Percentiles rank a stretch among this genome's conserved stretches.
Conservation (phyloP, 495 filamentous ascomycete genomes). For the Xylaria longipes region DNA sequence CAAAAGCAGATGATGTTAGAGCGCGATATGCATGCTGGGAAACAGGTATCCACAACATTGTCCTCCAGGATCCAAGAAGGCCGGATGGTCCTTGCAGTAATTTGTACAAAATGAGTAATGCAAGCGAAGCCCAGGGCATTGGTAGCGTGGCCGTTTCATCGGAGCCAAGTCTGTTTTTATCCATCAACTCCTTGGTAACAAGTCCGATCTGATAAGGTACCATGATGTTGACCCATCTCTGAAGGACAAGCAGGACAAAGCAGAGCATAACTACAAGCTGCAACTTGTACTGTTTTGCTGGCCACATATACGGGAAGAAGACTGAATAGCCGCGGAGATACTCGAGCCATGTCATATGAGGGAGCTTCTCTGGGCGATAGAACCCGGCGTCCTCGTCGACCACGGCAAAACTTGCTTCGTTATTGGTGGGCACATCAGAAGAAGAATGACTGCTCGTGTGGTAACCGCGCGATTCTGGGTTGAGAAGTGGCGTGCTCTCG, state of each 20-base stretch:
- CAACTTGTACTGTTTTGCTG: slow-evolving; percentile 65
- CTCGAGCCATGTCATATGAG: slow-evolving; percentile 72
- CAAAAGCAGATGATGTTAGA: slow-evolving; percentile 91
- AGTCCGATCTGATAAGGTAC: slow-evolving; percentile 77
- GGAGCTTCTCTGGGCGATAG: slow-evolving; percentile 56
- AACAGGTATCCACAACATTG: slow-evolving; percentile 91
- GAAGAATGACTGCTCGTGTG: slow-evolving; percentile 40
- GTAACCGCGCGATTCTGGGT: slow-evolving; percentile 40
- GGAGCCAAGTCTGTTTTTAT: slow-evolving; percentile 15
- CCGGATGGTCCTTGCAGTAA: slow-evolving; percentile 90
- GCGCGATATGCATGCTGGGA: slow-evolving; percentile 96
- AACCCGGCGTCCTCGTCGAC: slow-evolving; percentile 57
- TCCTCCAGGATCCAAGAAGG: slow-evolving; percentile 79
- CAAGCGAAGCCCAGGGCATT: slow-evolving; percentile 60
- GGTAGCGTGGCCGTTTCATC: slow-evolving; percentile 37
- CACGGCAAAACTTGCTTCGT: slow-evolving; percentile 40
- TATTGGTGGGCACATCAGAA: slow-evolving; percentile 38
- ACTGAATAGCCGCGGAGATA: slow-evolving; percentile 86
- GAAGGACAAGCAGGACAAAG: slow-evolving; percentile 74
- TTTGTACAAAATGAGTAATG: slow-evolving; percentile 78
- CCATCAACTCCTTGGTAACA: slow-evolving; percentile 70
- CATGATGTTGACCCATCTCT: slow-evolving; percentile 80
- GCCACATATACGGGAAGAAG: slow-evolving; percentile 96
- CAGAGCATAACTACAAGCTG: slow-evolving; percentile 81
- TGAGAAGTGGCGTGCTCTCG: slow-evolving; percentile 59